These are phyloP conservation scores for Entomortierella chlamydospora DNA, from an alignment of 192 early-diverging fungal species.

Conservation along the genomic window DNA sequence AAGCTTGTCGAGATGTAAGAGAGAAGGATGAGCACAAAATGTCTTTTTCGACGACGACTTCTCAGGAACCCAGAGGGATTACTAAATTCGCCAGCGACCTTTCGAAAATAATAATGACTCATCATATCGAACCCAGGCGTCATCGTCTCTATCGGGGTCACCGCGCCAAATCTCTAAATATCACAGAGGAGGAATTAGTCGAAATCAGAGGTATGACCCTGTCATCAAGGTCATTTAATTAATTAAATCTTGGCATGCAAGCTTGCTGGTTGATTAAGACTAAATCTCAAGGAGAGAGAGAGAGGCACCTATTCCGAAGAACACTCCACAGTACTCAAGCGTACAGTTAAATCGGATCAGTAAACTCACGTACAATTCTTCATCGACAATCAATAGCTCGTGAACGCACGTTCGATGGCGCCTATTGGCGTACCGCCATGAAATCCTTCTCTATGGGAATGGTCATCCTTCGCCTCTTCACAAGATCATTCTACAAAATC, in stretches of 20 bases:
- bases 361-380: background rate
- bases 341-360: background rate
- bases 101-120: background rate
- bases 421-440: conserved; percentile 69
- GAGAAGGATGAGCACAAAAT: no score
- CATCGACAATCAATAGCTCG: conserved; percentile 49
- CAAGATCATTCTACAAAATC: conserved; percentile 64
- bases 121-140: conserved; percentile 5
- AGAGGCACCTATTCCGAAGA: no score
- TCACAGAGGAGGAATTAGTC: conserved; percentile 61
- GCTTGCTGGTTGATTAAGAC: background rate
- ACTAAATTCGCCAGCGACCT: no score
- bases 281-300: no score
- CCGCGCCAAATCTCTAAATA: conserved; percentile 56
- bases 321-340: background rate
- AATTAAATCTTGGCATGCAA: no score
- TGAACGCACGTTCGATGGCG: conserved; percentile 71
- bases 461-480: conserved; percentile 66
- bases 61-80: no score
- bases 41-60: no score
- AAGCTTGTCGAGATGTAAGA: no score
- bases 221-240: no score
- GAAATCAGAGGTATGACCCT: conserved; percentile 57
- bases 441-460: conserved; percentile 65
- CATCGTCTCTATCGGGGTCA: conserved; percentile 60